These are phyloP conservation scores for Saccharomycopsis hybrid DNA, from an alignment of 1,139 yeast species.

Conservation along the genomic window DNA sequence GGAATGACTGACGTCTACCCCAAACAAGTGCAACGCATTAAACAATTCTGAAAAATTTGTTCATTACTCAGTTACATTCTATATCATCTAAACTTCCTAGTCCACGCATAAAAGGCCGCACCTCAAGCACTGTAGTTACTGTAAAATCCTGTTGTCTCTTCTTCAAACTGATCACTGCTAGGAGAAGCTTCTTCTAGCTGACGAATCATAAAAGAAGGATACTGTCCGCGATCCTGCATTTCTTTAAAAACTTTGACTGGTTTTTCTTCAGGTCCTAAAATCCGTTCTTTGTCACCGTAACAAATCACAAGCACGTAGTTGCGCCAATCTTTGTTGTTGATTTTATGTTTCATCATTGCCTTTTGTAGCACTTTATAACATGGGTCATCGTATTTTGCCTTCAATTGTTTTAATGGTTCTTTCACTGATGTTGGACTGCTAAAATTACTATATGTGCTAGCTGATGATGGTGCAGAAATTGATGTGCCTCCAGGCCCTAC, in stretches of 20 bases:
- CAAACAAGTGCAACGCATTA: no score
- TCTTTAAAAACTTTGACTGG: constrained; percentile 89
- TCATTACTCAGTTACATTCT: no score
- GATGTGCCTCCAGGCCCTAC: not conserved
- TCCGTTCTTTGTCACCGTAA: constrained; percentile 85
- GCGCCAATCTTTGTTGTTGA: constrained; percentile 78
- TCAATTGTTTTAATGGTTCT: constrained; percentile 41
- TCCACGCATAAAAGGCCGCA: not conserved
- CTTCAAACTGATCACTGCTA: constrained; percentile 10
- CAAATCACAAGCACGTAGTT: constrained; percentile 86
- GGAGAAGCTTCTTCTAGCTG: constrained; percentile 51
- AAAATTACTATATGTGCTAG: constrained; percentile 7
- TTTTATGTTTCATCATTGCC: constrained; percentile 81
- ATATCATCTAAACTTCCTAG: no score
- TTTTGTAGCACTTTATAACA: constrained; percentile 84
- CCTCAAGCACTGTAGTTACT: not conserved
- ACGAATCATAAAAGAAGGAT: constrained; percentile 90
- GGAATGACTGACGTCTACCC: no score
- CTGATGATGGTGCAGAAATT: constrained; percentile 11
- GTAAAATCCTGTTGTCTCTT: not conserved
- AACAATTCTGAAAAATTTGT: no score
- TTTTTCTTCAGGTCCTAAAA: constrained; percentile 75
- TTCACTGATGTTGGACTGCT: not conserved
- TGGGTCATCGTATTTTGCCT: constrained; percentile 89
- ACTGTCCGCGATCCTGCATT: constrained; percentile 77